These are phyloP conservation scores for Pezizomycotina sp. DNA, from an alignment of 2,329 filamentous ascomycete species.

Conservation along the genomic window DNA sequence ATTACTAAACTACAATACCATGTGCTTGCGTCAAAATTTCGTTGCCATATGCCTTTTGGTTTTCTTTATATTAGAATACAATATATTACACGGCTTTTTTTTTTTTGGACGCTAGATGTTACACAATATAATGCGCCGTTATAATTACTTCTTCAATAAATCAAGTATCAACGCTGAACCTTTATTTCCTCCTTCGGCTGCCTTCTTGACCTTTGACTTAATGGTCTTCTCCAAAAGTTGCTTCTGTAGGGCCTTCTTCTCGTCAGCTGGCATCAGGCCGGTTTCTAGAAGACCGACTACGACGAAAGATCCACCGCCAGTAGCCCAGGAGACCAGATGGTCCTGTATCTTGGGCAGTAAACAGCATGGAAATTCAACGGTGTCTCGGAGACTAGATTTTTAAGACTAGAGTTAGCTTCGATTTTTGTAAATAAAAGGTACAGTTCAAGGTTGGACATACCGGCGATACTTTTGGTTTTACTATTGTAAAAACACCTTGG, in stretches of 20 bases:
- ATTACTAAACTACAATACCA: no score
- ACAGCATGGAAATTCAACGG: conserved; percentile 63
- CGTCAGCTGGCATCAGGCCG: conserved; percentile 48
- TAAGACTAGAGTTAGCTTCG: conserved; percentile 1
- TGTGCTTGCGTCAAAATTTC: no score
- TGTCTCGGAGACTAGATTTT: conserved; percentile 51
- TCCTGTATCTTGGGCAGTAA: conserved; percentile 70
- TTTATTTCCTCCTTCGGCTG: conserved; percentile 36
- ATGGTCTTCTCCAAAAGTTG: conserved; percentile 11
- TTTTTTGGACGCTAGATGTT: neutral
- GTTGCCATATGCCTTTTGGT: no score
- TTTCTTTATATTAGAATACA: no score
- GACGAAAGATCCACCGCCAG: conserved; percentile 70
- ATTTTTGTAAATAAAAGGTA: neutral
- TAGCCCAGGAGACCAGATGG: conserved; percentile 66
- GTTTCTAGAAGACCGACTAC: conserved; percentile 56
- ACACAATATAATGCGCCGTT: neutral
- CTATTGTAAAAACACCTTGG: conserved; percentile 70
- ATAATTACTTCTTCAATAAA: conserved; percentile 11
- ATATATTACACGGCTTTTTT: conserved; percentile 7
- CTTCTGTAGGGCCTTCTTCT: conserved; percentile 35
- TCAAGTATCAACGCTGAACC: conserved; percentile 13
- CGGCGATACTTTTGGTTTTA: conserved; percentile 39
- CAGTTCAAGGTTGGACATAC: conserved; percentile 12
- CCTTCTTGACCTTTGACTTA: conserved; percentile 45